Base-by-base conservation (phyloP, 768 basidiomycete genomes). In the Lactarius pseudohatsudake region DNA sequence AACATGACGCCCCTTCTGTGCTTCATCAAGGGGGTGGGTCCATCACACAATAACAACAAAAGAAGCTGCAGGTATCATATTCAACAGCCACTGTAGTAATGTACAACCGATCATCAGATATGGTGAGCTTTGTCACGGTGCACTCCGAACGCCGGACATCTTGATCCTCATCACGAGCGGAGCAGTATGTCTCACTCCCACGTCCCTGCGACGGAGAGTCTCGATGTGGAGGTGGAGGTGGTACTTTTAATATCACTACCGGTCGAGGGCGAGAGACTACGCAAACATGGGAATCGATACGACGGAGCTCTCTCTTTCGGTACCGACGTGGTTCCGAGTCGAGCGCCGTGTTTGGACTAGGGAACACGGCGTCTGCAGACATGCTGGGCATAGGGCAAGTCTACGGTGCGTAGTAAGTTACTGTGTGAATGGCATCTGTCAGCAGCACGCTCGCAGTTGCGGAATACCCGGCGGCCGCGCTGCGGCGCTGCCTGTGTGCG, bases 271-370 rank as follows among this genome's bases (percentile, higher is more conserved):
- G 26, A 32, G 45, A 50, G 18, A 67, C 15, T 55, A 59, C 72
- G 78, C 71, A 63, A 83, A 84, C 83, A 84, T 84, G 15, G 4
- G 38, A 16, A 40, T 40, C 38, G 15, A 40, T 40, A 32, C 70
- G 60, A 40, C 73, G 75, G 20, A 82, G 77, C 71, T 84, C 80
- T 26, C 74, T 75, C 71, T 82, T 82, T 4, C 82, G 83, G 65
- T 79, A 77, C 70, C 77, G 78, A 15, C 82, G 77, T 4, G 82
- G 81, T n/a, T 72, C 56, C 50, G 26, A 2, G 47, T 50, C 11
- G 11, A 71, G 76, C 4, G 81, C 81, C 8, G 83, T 84, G 59
- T 82, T 81, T 2, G 84, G 82, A 69, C 83, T 85, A n/a, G 80
- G 64, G 5, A 84, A 75, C 3, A 83, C 81, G 40, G 82, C 80